Conservation (phyloP, 2,329 filamentous ascomycete species). For the Apiospora saccharicola region DNA sequence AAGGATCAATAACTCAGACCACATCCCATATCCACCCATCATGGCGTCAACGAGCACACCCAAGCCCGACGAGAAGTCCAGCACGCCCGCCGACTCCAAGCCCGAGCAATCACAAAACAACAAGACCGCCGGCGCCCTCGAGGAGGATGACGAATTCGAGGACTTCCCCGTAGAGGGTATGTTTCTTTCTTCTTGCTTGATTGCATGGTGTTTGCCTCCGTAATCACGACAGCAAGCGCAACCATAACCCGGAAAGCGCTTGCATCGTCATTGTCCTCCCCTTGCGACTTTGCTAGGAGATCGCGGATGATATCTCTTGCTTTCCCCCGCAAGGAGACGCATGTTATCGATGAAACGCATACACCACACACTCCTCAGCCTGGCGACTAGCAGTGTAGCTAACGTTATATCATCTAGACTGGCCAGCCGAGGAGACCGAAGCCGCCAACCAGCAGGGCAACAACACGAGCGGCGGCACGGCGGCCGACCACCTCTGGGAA, state of each 20-base stretch:
- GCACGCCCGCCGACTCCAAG: conserved; percentile 50
- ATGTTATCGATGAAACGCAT: too few relatives aligned
- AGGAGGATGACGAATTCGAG: conserved; percentile 99
- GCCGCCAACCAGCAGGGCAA: conserved; percentile 52
- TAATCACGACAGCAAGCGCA: background rate
- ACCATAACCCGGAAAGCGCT: background rate
- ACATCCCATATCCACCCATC: conserved; percentile 17
- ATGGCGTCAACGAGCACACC: conserved; percentile 44
- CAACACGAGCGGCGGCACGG: conserved; percentile 65
- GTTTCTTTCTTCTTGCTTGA: conserved; percentile 32
- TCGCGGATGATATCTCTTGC: background rate
- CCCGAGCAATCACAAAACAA: conserved; percentile 24
- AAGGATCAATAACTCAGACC: background rate
- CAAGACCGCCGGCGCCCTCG: conserved; percentile 65
- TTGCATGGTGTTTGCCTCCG: background rate
- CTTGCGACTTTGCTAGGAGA: background rate
- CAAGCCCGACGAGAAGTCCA: conserved; percentile 48
- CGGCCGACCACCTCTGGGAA: conserved; percentile 88
- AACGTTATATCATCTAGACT: conserved; percentile 66
- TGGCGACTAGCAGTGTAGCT: background rate
- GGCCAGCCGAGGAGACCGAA: conserved; percentile 90
- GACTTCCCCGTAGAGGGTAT: conserved; percentile 96
- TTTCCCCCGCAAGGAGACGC: too few relatives aligned
- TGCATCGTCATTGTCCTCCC: background rate
- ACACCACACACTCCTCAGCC: background rate